These are phyloP conservation scores for Agaricus blazei DNA, from an alignment of 768 basidiomycete species.

Conservation along the genomic window DNA sequence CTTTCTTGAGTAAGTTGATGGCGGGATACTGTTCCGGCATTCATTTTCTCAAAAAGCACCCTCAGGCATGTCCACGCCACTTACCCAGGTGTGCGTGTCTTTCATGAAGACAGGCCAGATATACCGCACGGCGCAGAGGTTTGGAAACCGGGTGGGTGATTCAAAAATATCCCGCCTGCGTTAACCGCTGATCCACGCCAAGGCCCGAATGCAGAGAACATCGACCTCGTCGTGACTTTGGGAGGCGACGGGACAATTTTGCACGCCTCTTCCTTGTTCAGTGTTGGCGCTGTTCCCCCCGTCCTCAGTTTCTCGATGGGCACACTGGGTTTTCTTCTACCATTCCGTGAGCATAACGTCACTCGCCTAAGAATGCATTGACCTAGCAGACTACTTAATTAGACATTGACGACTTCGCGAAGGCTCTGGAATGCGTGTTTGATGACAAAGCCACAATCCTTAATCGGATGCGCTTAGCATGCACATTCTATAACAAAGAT, in stretches of 20 bases:
- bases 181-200: not conserved
- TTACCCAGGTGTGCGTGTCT: constrained; percentile 59
- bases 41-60: not conserved
- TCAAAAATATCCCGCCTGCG: not conserved
- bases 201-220: constrained; percentile 51
- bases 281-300: constrained; percentile 86
- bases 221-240: constrained; percentile 85
- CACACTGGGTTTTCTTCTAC: constrained; percentile 87
- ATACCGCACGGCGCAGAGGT: constrained; percentile 59
- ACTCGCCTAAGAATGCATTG: not conserved
- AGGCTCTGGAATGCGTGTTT: constrained; percentile 77
- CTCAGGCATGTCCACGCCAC: constrained; percentile 50
- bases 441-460: constrained; percentile 76
- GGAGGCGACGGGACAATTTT: constrained; percentile 96
- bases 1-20: constrained; percentile 53
- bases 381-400: constrained; percentile 5
- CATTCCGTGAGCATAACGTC: constrained; percentile 68
- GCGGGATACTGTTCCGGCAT: not conserved
- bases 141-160: constrained; percentile 56
- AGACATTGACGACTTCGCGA: constrained; percentile 88
- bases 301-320: constrained; percentile 92
- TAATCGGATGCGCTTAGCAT: constrained; percentile 87
- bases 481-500: constrained; percentile 65
- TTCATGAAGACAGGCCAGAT: constrained; percentile 61
- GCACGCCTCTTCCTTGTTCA: constrained; percentile 89